Base-by-base conservation (phyloP, 371 early-diverging fungal species). In the Rhizopus delemar region DNA sequence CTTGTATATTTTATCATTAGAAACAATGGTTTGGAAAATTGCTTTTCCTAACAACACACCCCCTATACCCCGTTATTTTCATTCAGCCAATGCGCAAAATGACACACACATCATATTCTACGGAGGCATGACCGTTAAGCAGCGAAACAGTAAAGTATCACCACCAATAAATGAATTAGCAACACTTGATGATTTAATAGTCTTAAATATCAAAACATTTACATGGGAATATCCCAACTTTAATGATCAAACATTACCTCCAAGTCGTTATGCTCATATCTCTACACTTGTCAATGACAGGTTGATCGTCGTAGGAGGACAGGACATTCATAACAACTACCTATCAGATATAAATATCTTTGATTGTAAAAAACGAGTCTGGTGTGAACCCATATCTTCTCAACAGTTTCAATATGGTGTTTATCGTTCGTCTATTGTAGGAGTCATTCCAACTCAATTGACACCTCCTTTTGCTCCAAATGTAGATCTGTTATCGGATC, bases 211-310 rank as follows among this genome's bases (percentile, higher is more conserved):
- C 9, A 41, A 62, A 33, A 50, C 53, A 22, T 28, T 65, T 45
- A 34, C 54, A 33, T 88, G 89, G 88, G 76, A 77, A 50, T 77
- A 76, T 48, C 75, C 75, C 29, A 48, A 12, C 16, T 43, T 59
- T 34, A 66, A 60, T 62, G 50, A 28, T 53, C 60, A 34, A 35
- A 57, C 6, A 59, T 53, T 69, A 11, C 90, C 74, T 9, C 51
- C 68, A 35, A 86, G 86, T 13, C 78, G 90, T 4, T 88, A 89
- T 70, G 89, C 90, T 6, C 90, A 90, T 48, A 59, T 90, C 36
- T 74, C 88, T 1, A 65, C 80, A 28, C 55, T 85, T 52, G 46
- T 85, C 4, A 74, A 78, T 13, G 67, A 80, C 45, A 68, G 68
- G 36, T 50, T 90, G 43, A 71, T 89, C 16, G 68, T 90, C 6